phyloP scores from a whole-genome alignment of 768 basidiomycete species.

The Suillus lakei region DNA sequence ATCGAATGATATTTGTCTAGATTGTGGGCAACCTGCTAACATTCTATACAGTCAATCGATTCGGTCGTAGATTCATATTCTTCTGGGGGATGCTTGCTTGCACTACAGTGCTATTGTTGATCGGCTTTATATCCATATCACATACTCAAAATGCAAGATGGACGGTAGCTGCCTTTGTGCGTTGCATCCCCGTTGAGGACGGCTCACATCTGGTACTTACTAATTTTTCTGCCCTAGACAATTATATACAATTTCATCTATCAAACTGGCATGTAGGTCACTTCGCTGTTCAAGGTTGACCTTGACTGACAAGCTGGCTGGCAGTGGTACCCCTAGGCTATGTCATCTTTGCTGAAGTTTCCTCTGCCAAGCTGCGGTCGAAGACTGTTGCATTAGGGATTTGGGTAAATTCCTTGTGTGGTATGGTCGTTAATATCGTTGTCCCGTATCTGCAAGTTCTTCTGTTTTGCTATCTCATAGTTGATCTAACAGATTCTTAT shows the following conservation, averaged over 20 bases:
- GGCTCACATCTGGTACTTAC: not conserved
- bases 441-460: slow-evolving; percentile 33
- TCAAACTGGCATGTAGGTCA: slow-evolving; percentile 30
- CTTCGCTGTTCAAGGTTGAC: not conserved
- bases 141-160: slow-evolving; percentile 21
- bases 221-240: slow-evolving; percentile 19
- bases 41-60: slow-evolving; percentile 29
- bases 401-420: slow-evolving; percentile 28
- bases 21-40: slow-evolving; percentile 31
- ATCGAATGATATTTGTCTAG: slow-evolving; percentile 12
- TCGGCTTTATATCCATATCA: slow-evolving; percentile 33
- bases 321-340: slow-evolving; percentile 32
- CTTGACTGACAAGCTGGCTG: not conserved
- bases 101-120: slow-evolving; percentile 27
- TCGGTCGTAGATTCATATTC: slow-evolving; percentile 30
- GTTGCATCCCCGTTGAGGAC: not conserved
- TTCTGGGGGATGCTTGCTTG: slow-evolving; percentile 32
- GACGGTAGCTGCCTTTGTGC: slow-evolving; percentile 27
- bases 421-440: slow-evolving; percentile 29
- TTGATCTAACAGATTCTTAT: not conserved
- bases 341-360: slow-evolving; percentile 33
- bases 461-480: not conserved
- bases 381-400: slow-evolving; percentile 34
- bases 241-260: slow-evolving; percentile 36
- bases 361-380: slow-evolving; percentile 34